These are phyloP conservation scores for Scolecobasidium constrictum DNA, from an alignment of 2,329 filamentous ascomycete species.

Conservation along the genomic window DNA sequence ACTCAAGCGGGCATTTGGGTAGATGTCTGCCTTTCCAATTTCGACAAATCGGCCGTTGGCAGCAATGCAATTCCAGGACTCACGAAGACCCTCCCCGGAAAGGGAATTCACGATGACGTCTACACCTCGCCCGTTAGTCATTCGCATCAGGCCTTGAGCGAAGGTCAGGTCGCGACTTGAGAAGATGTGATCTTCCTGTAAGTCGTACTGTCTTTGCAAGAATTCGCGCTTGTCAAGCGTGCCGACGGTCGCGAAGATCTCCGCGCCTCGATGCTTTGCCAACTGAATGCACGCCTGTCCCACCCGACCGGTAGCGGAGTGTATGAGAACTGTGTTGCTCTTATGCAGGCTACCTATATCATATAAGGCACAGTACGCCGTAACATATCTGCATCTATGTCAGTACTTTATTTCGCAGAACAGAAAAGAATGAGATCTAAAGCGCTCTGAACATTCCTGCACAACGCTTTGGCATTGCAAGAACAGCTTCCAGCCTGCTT, in stretches of 20 bases:
- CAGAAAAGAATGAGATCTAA: too few relatives aligned
- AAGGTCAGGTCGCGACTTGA: conserved; percentile 17
- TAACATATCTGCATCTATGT: too few relatives aligned
- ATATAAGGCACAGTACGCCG: conserved; percentile 19
- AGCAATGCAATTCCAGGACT: conserved; percentile 16
- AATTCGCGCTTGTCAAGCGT: conserved; percentile 15
- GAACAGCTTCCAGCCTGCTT: too few relatives aligned
- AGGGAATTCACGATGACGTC: conserved; percentile 24
- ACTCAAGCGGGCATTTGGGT: conserved; percentile 11
- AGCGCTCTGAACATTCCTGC: too few relatives aligned
- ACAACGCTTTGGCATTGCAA: too few relatives aligned
- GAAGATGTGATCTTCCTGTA: conserved; percentile 23
- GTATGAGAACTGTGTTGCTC: conserved; percentile 23
- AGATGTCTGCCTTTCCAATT: conserved; percentile 17
- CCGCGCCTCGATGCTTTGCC: conserved; percentile 16
- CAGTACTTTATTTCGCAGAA: too few relatives aligned
- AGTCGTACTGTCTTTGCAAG: conserved; percentile 13
- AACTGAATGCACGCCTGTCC: conserved; percentile 21
- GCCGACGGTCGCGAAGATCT: conserved; percentile 18
- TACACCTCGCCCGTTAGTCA: conserved; percentile 21
- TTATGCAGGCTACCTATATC: conserved; percentile 18
- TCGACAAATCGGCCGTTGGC: conserved; percentile 22
- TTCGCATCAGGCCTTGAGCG: conserved; percentile 12
- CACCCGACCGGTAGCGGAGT: conserved; percentile 18
- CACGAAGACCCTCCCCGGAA: conserved; percentile 17